These are phyloP conservation scores for Bruguiera gymnorhiza DNA, from an alignment of 345 rosid genomes.

Conservation along the genomic window DNA sequence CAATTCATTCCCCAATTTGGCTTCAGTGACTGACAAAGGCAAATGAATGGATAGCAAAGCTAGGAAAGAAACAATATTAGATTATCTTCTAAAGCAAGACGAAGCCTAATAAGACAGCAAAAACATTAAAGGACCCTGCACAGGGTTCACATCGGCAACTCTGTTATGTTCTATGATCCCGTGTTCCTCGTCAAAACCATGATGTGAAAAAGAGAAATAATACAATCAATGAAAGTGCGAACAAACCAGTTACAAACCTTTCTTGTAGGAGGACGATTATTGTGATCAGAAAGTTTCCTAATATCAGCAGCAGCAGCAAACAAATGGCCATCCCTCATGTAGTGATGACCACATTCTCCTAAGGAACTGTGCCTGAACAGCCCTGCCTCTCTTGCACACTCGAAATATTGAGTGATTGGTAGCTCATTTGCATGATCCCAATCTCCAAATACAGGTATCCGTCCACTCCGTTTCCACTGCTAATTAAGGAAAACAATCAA, in stretches of 20 bases:
- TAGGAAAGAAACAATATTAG: too few relatives aligned
- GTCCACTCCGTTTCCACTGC: constrained; percentile 68
- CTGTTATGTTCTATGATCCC: too few relatives aligned
- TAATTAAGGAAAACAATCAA: neutral
- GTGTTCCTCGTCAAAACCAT: too few relatives aligned
- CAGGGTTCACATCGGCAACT: neutral
- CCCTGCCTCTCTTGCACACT: constrained; percentile 87
- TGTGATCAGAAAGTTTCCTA: constrained; percentile 20
- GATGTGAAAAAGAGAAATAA: neutral
- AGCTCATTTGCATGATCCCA: constrained; percentile 82
- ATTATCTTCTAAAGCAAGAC: too few relatives aligned
- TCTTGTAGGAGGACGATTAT: constrained; percentile 24
- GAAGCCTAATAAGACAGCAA: too few relatives aligned
- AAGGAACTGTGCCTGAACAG: constrained; percentile 58
- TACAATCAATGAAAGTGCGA: neutral
- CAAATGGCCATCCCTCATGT: constrained; percentile 16
- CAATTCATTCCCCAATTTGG: too few relatives aligned
- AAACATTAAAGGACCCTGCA: too few relatives aligned
- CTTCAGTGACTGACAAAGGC: too few relatives aligned
- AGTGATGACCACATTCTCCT: constrained; percentile 47
- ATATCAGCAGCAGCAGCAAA: constrained; percentile 28
- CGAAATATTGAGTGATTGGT: constrained; percentile 97
- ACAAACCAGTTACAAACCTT: constrained; percentile 30
- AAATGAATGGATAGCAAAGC: too few relatives aligned
- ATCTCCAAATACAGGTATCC: constrained; percentile 82